These are phyloP conservation scores for Cryoendolithus antarcticus DNA, from an alignment of 2,329 filamentous ascomycete genomes.

Conservation along the genomic window DNA sequence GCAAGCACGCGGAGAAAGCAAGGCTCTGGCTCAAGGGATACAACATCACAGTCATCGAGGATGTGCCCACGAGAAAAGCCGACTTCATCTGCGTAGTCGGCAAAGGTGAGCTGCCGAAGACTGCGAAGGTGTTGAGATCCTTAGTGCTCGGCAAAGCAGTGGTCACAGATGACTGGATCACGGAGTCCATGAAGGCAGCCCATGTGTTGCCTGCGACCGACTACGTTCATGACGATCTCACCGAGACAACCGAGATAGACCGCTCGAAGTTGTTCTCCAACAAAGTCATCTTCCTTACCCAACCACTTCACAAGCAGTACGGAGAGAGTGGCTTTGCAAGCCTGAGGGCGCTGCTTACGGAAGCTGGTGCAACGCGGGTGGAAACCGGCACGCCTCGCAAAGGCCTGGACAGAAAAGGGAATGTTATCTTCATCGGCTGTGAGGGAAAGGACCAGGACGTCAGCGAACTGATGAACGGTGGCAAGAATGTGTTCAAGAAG, in stretches of 20 bases:
- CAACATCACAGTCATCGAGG: conserved; percentile 18
- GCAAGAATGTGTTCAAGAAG: conserved; percentile 28
- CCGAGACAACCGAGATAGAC: conserved; percentile 18
- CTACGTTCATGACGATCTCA: conserved; percentile 16
- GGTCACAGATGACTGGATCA: conserved; percentile 36
- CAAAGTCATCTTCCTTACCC: conserved; percentile 38
- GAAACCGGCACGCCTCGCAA: conserved; percentile 11
- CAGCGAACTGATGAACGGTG: conserved; percentile 22
- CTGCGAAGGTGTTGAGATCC: conserved; percentile 33
- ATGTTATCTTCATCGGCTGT: conserved; percentile 27
- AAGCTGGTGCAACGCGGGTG: conserved; percentile 26
- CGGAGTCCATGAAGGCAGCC: conserved; percentile 24
- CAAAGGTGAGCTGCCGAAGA: conserved; percentile 27
- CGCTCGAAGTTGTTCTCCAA: conserved; percentile 37
- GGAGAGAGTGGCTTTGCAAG: conserved; percentile 24
- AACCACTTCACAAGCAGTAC: conserved; percentile 24
- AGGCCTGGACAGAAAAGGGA: conserved; percentile 12
- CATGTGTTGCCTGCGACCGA: conserved; percentile 26
- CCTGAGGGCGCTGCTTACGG: conserved; percentile 26
- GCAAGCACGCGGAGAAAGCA: conserved; percentile 7
- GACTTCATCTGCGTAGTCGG: conserved; percentile 26
- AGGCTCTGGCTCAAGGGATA: conserved; percentile 25
- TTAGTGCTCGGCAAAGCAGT: conserved; percentile 32
- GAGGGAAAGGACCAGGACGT: conserved; percentile 26
- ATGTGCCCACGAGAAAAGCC: conserved; percentile 20